Evolutionary conservation across 192 early-diverging fungal genomes (phyloP), one percentile per base, ranked within the genome.

Genomic region (Chytriomyces sp.): DNA sequence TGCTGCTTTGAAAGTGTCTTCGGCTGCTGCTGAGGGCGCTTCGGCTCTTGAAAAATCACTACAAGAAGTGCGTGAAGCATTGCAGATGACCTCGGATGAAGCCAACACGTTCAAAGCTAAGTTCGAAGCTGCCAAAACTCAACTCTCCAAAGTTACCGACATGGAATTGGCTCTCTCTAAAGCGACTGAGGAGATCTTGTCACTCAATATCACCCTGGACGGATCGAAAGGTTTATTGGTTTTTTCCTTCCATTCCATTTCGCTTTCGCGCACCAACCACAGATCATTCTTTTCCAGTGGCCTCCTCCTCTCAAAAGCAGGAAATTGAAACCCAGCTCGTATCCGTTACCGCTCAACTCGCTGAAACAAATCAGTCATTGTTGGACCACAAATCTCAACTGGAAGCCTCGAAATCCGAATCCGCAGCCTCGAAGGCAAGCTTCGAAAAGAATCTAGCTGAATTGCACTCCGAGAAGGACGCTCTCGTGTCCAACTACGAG

Each of bases 401-500:
- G 26, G 36, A 68, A 55, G 12, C 65, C 25, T 31, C 39, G 7
- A 30, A 30, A 19, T 25, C 52, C 32, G 52, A 68, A 68, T 52
- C 65, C 28, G 38, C n/a, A 5, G 17, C 49, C 22, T 37, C 30
- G 25, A 68, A 68, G 28, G 19, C 65, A 5, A 68, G 7, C 14
- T 34, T 39, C 36, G 65, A 68, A 28, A 55, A 52, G 26, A 10
- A 8, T 14, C 28, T 68, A 8, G 28, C 52, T n/a, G n/a, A 44
- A 3, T 37, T 68, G 12, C 65, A 68, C 31, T 17, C 52, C 5
- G 33, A 68, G 55, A 68, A 68, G 36, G 52, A 68, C 22, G 1
- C 44, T 7, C 54, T 68, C 7, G 37, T 68, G 8, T 68, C 65
- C 33, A 33, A 12, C 12, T 68, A 68, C 36, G 65, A 68, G 44